Evolutionary conservation across 148 eudicot species (phyloP).

Genomic region (Rhododendron ferrugineum): DNA sequence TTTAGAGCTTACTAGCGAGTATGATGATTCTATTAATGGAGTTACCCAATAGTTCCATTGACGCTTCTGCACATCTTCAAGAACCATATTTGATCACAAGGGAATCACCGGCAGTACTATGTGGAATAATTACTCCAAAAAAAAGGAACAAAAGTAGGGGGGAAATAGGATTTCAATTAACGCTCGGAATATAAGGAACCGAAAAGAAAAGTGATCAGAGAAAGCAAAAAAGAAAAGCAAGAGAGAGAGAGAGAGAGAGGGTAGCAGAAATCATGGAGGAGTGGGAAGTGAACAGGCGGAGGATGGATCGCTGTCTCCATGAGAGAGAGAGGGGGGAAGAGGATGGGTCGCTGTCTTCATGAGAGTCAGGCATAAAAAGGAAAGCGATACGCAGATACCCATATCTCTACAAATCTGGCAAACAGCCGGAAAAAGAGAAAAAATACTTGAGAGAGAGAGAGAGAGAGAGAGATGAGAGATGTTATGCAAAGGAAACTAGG

Average conservation of each 20-base stretch:
- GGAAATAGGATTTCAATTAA: too few species aligned
- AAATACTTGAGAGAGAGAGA: neutral
- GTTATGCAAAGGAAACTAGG: neutral
- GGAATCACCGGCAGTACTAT: neutral
- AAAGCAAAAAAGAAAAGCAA: neutral
- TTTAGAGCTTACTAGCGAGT: neutral
- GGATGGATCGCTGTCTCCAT: neutral
- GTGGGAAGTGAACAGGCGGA: neutral
- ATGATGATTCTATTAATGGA: neutral
- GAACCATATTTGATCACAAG: neutral
- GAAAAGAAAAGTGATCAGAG: neutral
- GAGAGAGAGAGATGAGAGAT: neutral
- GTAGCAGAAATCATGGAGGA: neutral
- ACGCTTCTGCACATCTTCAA: neutral
- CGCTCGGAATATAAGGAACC: neutral
- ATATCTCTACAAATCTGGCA: neutral
- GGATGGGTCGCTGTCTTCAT: neutral
- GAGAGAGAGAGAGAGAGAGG: neutral
- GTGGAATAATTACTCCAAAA: neutral
- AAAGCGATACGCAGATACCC: neutral
- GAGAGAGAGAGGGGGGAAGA: neutral
- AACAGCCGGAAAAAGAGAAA: neutral
- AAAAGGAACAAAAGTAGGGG: neutral
- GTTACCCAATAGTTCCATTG: neutral
- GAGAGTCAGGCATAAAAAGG: neutral